Evolutionary conservation across 2,329 filamentous ascomycete species (phyloP).

Genomic region (Diplodia mutila): DNA sequence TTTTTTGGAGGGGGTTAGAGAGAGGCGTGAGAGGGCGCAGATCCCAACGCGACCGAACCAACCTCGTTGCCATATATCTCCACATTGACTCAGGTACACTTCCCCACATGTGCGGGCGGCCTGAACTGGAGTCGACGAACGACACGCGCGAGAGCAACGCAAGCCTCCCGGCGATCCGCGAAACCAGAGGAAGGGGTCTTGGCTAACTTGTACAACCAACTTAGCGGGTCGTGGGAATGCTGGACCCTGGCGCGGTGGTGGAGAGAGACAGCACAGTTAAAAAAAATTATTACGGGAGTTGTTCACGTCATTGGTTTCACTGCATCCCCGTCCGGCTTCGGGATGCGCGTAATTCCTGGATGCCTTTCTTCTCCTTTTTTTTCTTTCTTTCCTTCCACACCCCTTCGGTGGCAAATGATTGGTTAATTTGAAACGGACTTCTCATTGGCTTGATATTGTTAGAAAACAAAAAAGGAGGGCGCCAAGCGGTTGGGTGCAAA

Average conservation of each 20-base stretch:
- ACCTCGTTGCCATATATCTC: not conserved
- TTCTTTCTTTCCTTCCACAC: too few species aligned
- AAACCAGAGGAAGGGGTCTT: not conserved
- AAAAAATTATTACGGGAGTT: not conserved
- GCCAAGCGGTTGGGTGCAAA: not conserved
- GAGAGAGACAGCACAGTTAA: not conserved
- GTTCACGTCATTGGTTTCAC: not conserved
- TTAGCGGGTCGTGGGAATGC: not conserved
- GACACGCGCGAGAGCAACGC: not conserved
- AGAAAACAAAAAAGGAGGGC: not conserved
- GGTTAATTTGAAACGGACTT: not conserved
- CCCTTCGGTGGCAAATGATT: not conserved
- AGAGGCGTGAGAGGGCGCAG: too few species aligned
- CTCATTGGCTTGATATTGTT: slow-evolving; percentile 5
- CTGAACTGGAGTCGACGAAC: not conserved
- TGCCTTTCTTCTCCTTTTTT: not conserved
- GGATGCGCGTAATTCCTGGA: not conserved
- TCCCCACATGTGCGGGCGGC: not conserved
- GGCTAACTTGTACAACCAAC: not conserved
- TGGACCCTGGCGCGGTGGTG: not conserved
- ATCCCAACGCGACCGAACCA: not conserved
- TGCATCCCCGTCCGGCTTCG: not conserved
- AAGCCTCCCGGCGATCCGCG: not conserved
- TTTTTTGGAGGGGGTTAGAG: not conserved
- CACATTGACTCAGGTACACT: not conserved